Base-by-base conservation (phyloP, 306 rosid species). In the Senna siamea region DNA sequence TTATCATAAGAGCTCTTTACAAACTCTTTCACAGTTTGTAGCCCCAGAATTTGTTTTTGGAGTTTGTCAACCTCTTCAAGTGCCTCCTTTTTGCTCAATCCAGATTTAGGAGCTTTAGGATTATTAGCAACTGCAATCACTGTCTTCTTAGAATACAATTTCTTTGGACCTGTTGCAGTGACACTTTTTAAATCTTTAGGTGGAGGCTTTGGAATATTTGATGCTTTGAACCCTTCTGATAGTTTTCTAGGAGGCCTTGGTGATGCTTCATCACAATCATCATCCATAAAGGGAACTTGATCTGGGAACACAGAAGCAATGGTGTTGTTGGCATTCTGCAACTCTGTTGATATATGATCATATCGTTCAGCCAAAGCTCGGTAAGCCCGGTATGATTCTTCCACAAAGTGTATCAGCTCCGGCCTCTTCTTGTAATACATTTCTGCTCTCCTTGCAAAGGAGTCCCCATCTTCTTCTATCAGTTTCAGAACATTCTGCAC, bases 381-480 rank as follows among this genome's bases (percentile, higher is more conserved):
- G 73, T 92, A 92, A 51, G 90, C 90, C 41, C 86, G 81, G 69
- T 86, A 89, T 9, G 90, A 72, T 78, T 92, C 98, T 73, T 92
- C 96, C 71, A 92, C 96, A 48, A 88, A 92, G 77, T 17, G 74
- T 66, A 92, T 88, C 75, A 92, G 74, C 72, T 92, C 98, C 17
- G 96, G 98, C 72, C 98, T 88, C 72, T 85, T 88, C 69, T 88
- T 92, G 77, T 85, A 92, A 77, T 89, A 92, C 98, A 92, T 92
- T 82, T 92, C 92, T 78, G 98, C 98, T 72, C 93, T 89, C 86
- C 79, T 89, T 50, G 88, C 96, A 80, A 92, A 92, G 28, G 98
- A 89, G 59, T 92, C 98, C 40, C 98, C 98, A 73, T 90, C 98
- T 75, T 88, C 98, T 38, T 81, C 73, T 47, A 92, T 75, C 57